phyloP scores from a whole-genome alignment of 2,329 filamentous ascomycete species.

The Aspergillus niger region DNA sequence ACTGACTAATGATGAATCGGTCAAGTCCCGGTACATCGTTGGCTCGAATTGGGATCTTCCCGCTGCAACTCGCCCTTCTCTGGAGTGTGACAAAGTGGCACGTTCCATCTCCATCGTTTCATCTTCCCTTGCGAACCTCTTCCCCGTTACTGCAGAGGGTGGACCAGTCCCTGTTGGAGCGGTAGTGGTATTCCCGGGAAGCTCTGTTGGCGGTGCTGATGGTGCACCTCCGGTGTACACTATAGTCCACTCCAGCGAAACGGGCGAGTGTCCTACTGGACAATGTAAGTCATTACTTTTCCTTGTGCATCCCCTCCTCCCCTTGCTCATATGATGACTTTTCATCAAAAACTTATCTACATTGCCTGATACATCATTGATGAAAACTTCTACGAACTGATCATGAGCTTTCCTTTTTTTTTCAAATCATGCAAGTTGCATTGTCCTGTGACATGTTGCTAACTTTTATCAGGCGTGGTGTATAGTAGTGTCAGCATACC shows the following conservation, averaged over 20 bases:
- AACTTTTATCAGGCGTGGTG: slow-evolving; percentile 55
- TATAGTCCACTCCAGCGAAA: slow-evolving; percentile 81
- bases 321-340: slow-evolving; percentile 74
- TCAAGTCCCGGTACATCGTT: slow-evolving; percentile 41
- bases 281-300: slow-evolving; percentile 73
- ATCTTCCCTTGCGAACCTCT: slow-evolving; percentile 65
- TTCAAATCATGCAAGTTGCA: slow-evolving; percentile 18
- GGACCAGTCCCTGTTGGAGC: slow-evolving; percentile 72
- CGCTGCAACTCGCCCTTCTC: slow-evolving; percentile 18
- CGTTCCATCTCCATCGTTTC: slow-evolving; percentile 70
- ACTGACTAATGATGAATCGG: slow-evolving; percentile 40
- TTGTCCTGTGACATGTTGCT: slow-evolving; percentile 33
- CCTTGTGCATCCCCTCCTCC: slow-evolving; percentile 15
- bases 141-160: slow-evolving; percentile 71
- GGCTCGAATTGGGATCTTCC: slow-evolving; percentile 43
- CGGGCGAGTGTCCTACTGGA: slow-evolving; percentile 82
- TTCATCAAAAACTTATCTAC: slow-evolving; percentile 88
- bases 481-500: slow-evolving; percentile 54
- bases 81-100: slow-evolving; percentile 48
- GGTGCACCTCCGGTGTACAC: slow-evolving; percentile 57
- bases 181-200: slow-evolving; percentile 44
- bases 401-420: slow-evolving; percentile 45
- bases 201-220: slow-evolving; percentile 30
- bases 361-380: slow-evolving; percentile 97
- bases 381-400: slow-evolving; percentile 81